A percentile compares a stretch with the other conserved stretches of the same genome.
Evolutionary conservation across 805 yeast genomes (phyloP).

Genomic region (Metschnikowia koreensis): DNA sequence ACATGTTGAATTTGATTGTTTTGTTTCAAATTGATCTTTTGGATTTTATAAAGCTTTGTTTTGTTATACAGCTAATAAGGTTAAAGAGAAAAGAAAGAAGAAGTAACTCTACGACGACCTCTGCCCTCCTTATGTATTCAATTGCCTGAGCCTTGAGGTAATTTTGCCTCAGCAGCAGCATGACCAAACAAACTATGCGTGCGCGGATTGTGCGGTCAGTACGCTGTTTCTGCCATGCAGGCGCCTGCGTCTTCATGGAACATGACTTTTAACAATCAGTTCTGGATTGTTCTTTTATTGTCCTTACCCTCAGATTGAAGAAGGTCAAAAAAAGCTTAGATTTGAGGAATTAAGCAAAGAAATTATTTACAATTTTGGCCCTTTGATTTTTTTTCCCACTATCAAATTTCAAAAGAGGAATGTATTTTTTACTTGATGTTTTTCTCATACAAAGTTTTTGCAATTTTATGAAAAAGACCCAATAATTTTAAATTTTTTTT

Average conservation of each 20-base stretch:
- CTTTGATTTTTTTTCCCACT: no score
- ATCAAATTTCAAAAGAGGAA: no score
- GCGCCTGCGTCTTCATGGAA: not conserved
- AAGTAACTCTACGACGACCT: not conserved
- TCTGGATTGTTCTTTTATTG: not conserved
- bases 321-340: not conserved
- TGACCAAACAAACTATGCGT: not conserved
- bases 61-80: not conserved
- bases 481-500: no score
- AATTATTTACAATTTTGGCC: no score
- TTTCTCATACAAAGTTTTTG: no score
- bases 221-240: slow-evolving; percentile 7
- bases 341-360: not conserved
- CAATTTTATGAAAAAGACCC: not conserved
- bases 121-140: not conserved
- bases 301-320: not conserved
- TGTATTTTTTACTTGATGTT: no score
- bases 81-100: not conserved
- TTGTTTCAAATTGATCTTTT: not conserved
- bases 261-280: not conserved
- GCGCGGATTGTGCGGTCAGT: slow-evolving; percentile 3
- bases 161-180: not conserved
- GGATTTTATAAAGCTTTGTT: not conserved
- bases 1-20: not conserved
- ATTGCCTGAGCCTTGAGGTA: not conserved